Evolutionary conservation across 352 stramenopile genomes (phyloP).

Genomic region (Elongisporangium anandrum): DNA sequence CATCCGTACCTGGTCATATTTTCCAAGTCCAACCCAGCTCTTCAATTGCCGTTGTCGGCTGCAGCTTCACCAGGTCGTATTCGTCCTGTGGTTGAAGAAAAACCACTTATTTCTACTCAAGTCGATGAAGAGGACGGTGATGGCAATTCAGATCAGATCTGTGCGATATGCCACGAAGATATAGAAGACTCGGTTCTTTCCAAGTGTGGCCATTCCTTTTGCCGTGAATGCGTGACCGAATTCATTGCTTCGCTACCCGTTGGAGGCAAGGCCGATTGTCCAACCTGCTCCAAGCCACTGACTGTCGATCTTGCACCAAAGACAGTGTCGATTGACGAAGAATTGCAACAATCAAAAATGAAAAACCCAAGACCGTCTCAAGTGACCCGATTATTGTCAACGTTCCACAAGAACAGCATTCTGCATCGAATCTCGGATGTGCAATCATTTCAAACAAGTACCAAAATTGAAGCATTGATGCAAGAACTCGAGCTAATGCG

Average conservation of each 20-base stretch:
- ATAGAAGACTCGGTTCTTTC: slow-evolving; percentile 86
- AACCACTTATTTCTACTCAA: slow-evolving; percentile 37
- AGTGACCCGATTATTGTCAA: slow-evolving; percentile 25
- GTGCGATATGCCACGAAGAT: slow-evolving; percentile 92
- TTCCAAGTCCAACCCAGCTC: slow-evolving; percentile 80
- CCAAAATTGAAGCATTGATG: slow-evolving; percentile 98
- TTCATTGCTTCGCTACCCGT: slow-evolving; percentile 72
- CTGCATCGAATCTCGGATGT: slow-evolving; percentile 59
- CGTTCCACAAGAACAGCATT: slow-evolving; percentile 73
- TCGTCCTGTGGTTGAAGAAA: slow-evolving; percentile 52
- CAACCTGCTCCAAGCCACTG: slow-evolving; percentile 75
- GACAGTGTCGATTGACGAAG: background rate
- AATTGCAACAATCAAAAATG: too few relatives aligned
- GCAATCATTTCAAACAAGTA: slow-evolving; percentile 85
- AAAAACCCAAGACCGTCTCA: too few relatives aligned
- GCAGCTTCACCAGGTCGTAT: slow-evolving; percentile 10
- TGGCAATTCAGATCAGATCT: slow-evolving; percentile 36
- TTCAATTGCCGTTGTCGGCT: slow-evolving; percentile 44
- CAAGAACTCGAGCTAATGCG: slow-evolving; percentile 96
- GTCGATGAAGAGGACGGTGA: slow-evolving; percentile 11
- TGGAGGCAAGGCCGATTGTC: slow-evolving; percentile 60
- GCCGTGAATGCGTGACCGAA: slow-evolving; percentile 79
- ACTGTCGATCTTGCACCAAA: slow-evolving; percentile 74
- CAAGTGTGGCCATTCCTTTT: slow-evolving; percentile 92
- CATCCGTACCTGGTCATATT: slow-evolving; percentile 97